Evolutionary conservation across 805 yeast genomes (phyloP), one percentile per base, ranked within the genome.

Genomic region (Pichia deserticola): DNA sequence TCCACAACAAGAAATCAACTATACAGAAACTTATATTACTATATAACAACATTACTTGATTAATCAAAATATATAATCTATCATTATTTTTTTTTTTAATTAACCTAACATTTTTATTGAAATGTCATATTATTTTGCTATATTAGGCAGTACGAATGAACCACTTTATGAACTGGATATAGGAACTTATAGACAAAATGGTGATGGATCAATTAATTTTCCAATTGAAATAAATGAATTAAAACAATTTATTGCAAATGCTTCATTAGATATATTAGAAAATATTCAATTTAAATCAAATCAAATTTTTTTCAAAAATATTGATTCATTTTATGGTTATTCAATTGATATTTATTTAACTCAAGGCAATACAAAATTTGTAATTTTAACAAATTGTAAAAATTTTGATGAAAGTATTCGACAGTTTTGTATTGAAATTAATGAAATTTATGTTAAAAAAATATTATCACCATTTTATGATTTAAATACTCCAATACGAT

Each of bases 161-260:
- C 96, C 97, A 0, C 61, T 93, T 3, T 93, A 89, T 58, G 97
- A 90, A 61, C 75, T 89, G 7, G 96, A 89, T 60, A 83, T 90
- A 48, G 87, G 92, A 1, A 79, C 93, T 0, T 78, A 75, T 65
- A 79, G 85, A 50, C 82, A 76, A 51, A 79, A 83, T 5, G 79
- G 79, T 5, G 84, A 79, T 53, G 95, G 95, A 0, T 68, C 67
- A 37, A 71, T 84, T 8, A 72, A 73, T 60, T 84, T 89, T 57
- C 75, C 90, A 1, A 71, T 78, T 8, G 86, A 82, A 45, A 77
- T 88, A 64, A 76, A 77, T 57, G 96, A 92, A 60, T 68, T 92
- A 36, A 82, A 85, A 56, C 97, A 97, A 27, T 92, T 89, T 60
- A 82, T 93, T 32, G 77, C 90, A 36, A 95, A 93, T 61, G 79